phyloP scores from a whole-genome alignment of 768 basidiomycete species.

The Zangia roseola region DNA sequence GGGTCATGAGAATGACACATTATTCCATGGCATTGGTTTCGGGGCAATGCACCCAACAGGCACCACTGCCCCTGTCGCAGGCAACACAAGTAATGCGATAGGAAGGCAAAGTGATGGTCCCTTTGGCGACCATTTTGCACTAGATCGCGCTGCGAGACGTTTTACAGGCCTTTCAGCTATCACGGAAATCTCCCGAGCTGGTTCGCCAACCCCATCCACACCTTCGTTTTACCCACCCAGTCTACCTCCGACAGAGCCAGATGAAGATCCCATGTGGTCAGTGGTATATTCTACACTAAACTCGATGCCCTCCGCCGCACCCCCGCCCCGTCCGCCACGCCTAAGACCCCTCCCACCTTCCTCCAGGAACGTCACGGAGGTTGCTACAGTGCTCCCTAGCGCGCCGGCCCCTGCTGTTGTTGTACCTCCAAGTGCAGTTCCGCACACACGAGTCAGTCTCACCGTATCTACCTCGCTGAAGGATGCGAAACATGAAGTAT shows the following conservation, averaged over 20 bases:
- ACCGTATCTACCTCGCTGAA: constrained; percentile 5
- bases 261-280: constrained; percentile 18
- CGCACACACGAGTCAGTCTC: constrained; percentile 28
- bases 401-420: neutral
- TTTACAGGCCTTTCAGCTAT: constrained; percentile 18
- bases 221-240: constrained; percentile 52
- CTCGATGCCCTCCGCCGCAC: neutral
- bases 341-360: constrained; percentile 4
- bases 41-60: neutral
- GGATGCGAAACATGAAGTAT: neutral
- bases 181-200: constrained; percentile 18
- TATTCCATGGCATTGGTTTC: neutral
- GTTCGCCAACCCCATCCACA: constrained; percentile 37
- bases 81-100: neutral
- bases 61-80: neutral
- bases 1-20: constrained; percentile 1
- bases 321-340: constrained; percentile 16
- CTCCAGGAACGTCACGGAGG: neutral
- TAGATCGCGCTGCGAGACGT: constrained; percentile 9
- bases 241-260: constrained; percentile 34
- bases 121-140: constrained; percentile 3
- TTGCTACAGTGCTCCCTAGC: neutral
- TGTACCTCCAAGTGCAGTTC: constrained; percentile 17
- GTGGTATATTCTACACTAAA: neutral
- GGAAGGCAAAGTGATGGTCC: neutral